Percentiles rank a stretch among this genome's conserved stretches.
Evolutionary conservation across 805 yeast genomes (phyloP).

Genomic region (Zygosaccharomyces rouxii): DNA sequence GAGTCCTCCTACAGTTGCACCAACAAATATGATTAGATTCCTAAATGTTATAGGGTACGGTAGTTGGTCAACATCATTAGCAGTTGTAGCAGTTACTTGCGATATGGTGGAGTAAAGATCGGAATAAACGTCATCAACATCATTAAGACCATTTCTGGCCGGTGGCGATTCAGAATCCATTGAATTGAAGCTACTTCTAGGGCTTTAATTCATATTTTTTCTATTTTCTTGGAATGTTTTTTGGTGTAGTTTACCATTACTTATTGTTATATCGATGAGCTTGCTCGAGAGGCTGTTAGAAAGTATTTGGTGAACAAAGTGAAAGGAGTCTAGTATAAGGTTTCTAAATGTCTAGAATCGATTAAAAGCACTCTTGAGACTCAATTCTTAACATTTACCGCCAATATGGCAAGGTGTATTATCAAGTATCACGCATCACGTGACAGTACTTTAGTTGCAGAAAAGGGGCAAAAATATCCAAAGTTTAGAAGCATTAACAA

Average conservation of each 20-base stretch:
- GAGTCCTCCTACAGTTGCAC: constrained; percentile 54
- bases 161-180: constrained; percentile 3
- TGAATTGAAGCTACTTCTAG: background rate
- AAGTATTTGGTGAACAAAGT: background rate
- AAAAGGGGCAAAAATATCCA: constrained; percentile 1
- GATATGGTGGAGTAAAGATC: constrained; percentile 31
- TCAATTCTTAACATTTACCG: background rate
- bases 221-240: background rate
- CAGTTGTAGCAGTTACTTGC: constrained; percentile 27
- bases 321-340: background rate
- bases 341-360: background rate
- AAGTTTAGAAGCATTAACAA: background rate
- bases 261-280: background rate
- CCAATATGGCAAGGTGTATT: background rate
- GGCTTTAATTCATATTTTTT: background rate
- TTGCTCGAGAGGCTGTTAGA: background rate
- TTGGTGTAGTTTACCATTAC: background rate
- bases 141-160: constrained; percentile 4
- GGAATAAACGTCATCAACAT: constrained; percentile 27
- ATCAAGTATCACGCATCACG: constrained; percentile 1
- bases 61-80: constrained; percentile 30
- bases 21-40: constrained; percentile 19
- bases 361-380: background rate
- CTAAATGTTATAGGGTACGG: constrained; percentile 24
- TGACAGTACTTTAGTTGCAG: background rate